Base-by-base conservation (phyloP, 306 rosid species). In the Acacia crassicarpa region DNA sequence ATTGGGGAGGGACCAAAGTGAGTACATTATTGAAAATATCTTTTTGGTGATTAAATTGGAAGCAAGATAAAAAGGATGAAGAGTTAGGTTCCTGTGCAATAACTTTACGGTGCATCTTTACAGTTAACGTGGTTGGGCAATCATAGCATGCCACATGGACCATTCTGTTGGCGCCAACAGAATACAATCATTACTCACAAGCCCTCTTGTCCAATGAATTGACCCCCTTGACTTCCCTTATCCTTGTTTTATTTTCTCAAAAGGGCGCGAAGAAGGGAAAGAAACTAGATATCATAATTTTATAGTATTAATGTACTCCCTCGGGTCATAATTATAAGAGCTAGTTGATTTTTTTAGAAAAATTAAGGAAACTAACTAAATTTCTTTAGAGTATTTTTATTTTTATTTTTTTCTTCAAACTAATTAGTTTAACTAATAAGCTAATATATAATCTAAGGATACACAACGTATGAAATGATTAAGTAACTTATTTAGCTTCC, bases 31-130 rank as follows among this genome's bases (percentile, higher is more conserved):
- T 67, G 76, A 67, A 45, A 45, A 75, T 79, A 71, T 41, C 58
- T 67, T 44, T 53, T 51, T 58, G 9, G 82, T 81, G 86, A 85
- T 90, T 58, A 76, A 74, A 79, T 44, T 59, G 70, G 54, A 79
- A 80, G 87, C 86, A 83, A 81, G 40, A 54, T 30, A 56, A 45
- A 81, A 81, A 79, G 75, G 74, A 77, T 44, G 32, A 46, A 19
- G 15, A 11, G 49, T 32, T 40, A 75, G 22, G 30, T 79, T 72
- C 80, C 73, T 65, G 72, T 76, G 23, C 83, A 67, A 79, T 66
- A 72, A 63, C 72, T 72, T 51, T 46, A 61, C 62, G 54, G 73
- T 58, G 51, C 79, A 33, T 53, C 62, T 72, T 75, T 58, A 30
- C 79, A 33, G 14, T 58, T 71, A 78, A 68, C 62, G 40, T 35